These are phyloP conservation scores for Neovahlkampfia damariscottae DNA, from an alignment of 78 protist genomes.

Conservation along the genomic window DNA sequence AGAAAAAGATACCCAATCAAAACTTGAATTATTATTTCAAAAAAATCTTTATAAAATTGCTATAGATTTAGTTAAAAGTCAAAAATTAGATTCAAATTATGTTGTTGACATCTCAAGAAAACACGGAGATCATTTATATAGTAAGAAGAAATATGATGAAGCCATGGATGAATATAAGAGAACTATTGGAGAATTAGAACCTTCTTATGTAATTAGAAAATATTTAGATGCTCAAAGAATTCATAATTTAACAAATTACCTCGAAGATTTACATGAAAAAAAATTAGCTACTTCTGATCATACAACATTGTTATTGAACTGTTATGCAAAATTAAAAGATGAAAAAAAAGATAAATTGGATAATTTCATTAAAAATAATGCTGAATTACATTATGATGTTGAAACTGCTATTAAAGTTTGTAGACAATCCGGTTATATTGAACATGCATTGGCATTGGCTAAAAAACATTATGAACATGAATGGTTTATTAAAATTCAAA, in stretches of 20 bases:
- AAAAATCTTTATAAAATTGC: conserved; percentile 75
- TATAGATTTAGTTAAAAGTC: background rate
- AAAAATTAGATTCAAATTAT: conserved; percentile 37
- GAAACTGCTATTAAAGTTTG: conserved; percentile 85
- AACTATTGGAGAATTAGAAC: conserved; percentile 90
- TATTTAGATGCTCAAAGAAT: conserved; percentile 88
- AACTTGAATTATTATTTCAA: conserved; percentile 76
- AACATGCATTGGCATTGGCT: conserved; percentile 68
- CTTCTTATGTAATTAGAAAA: conserved; percentile 88
- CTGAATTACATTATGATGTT: conserved; percentile 57
- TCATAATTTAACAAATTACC: conserved; percentile 76
- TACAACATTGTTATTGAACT: conserved; percentile 83
- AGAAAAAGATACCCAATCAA: conserved; percentile 84
- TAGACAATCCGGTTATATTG: conserved; percentile 62
- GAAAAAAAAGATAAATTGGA: conserved; percentile 47
- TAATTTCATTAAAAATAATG: conserved; percentile 50
- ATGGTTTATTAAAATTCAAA: conserved; percentile 60
- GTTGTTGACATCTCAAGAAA: conserved; percentile 59
- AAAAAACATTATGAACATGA: conserved; percentile 40
- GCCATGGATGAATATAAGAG: conserved; percentile 81
- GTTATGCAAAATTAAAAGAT: conserved; percentile 88
- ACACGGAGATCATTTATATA: conserved; percentile 86
- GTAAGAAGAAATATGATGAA: conserved; percentile 61
- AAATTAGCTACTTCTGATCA: conserved; percentile 75
- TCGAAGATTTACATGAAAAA: conserved; percentile 43